phyloP scores from a whole-genome alignment of 2,329 filamentous ascomycete species.

The Coniosporium tulheliwenetii region DNA sequence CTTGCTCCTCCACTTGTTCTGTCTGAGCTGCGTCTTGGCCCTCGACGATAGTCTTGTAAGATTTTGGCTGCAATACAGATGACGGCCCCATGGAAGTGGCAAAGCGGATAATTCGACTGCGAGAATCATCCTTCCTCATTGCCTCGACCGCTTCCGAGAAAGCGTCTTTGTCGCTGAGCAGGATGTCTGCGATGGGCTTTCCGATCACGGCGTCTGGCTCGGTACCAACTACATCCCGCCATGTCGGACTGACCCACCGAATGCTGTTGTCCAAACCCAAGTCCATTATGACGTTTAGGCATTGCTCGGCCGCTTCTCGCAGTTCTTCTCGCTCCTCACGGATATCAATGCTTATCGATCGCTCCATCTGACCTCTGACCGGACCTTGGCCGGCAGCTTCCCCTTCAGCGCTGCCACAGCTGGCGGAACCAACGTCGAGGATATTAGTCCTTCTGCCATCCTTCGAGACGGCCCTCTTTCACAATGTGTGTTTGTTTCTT shows the following conservation, averaged over 20 bases:
- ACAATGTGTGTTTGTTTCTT: not conserved
- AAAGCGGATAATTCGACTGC: slow-evolving; percentile 81
- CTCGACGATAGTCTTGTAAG: slow-evolving; percentile 15
- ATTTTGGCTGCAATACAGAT: slow-evolving; percentile 40
- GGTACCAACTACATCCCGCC: slow-evolving; percentile 84
- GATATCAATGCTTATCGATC: slow-evolving; percentile 72
- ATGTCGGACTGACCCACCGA: slow-evolving; percentile 93
- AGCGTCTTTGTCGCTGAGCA: slow-evolving; percentile 63
- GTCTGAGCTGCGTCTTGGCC: slow-evolving; percentile 15
- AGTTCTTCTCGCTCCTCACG: slow-evolving; percentile 86
- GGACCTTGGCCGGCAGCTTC: slow-evolving; percentile 15
- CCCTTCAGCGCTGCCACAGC: slow-evolving; percentile 26
- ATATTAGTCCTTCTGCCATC: slow-evolving; percentile 15
- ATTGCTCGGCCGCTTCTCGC: slow-evolving; percentile 90
- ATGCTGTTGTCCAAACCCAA: slow-evolving; percentile 79
- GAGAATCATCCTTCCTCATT: slow-evolving; percentile 85
- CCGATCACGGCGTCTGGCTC: slow-evolving; percentile 57
- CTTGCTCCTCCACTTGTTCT: slow-evolving; percentile 18
- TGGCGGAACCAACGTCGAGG: slow-evolving; percentile 23
- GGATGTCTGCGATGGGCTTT: slow-evolving; percentile 61
- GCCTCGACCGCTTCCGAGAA: slow-evolving; percentile 75
- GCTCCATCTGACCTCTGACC: slow-evolving; percentile 27
- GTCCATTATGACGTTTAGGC: slow-evolving; percentile 90
- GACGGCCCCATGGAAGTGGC: slow-evolving; percentile 52
- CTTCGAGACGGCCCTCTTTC: not conserved